phyloP scores from a whole-genome alignment of 2,329 filamentous ascomycete genomes.

The Emmonsiellopsis sp. region DNA sequence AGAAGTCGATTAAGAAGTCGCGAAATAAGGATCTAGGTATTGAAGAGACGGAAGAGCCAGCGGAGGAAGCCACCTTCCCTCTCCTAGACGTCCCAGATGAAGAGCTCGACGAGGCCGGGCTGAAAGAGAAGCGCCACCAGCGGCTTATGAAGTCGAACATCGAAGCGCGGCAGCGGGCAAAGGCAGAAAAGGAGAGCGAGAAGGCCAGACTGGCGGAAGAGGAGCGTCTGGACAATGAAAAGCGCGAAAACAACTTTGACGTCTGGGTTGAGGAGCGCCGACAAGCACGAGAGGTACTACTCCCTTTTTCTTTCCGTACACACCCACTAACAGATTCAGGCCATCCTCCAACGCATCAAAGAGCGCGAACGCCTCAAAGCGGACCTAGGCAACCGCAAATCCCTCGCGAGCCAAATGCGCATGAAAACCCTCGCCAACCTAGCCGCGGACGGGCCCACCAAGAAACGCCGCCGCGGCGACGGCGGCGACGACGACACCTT shows the following conservation, averaged over 20 bases:
- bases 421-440: conserved; percentile 98
- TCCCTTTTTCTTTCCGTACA: conserved; percentile 10
- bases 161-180: conserved; percentile 85
- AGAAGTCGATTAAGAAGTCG: conserved; percentile 80
- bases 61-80: conserved; percentile 71
- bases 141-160: conserved; percentile 89
- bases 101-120: conserved; percentile 77
- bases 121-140: conserved; percentile 91
- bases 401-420: conserved; percentile 86
- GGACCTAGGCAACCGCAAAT: conserved; percentile 93
- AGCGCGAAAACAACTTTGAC: conserved; percentile 74
- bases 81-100: conserved; percentile 85
- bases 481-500: conserved; percentile 94
- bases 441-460: conserved; percentile 75
- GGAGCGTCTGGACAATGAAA: conserved; percentile 72
- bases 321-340: conserved; percentile 25
- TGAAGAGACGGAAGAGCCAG: conserved; percentile 68
- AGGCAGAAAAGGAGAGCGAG: conserved; percentile 90
- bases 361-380: conserved; percentile 88
- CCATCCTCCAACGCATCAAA: conserved; percentile 74
- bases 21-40: conserved; percentile 90
- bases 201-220: conserved; percentile 77
- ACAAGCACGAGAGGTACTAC: conserved; percentile 50
- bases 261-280: conserved; percentile 79
- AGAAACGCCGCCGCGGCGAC: conserved; percentile 79